phyloP scores from a whole-genome alignment of 495 filamentous ascomycete species.

The Penicillium arizonense region DNA sequence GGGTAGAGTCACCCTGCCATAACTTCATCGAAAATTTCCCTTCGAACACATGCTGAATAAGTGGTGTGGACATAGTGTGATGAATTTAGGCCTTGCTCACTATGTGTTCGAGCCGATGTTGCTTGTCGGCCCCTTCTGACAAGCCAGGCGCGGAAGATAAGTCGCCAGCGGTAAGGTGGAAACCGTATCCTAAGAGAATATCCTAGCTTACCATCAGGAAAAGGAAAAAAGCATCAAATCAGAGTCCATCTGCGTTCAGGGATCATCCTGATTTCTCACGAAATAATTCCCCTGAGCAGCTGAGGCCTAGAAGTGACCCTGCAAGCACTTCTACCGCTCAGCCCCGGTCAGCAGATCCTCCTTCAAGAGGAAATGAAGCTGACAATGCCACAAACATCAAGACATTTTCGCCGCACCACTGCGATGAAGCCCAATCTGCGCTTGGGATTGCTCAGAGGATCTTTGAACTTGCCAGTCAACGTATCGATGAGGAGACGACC shows the following conservation, averaged over 20 bases:
- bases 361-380: background rate
- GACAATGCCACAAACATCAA: background rate
- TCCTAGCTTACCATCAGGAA: background rate
- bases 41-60: background rate
- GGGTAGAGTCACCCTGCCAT: slow-evolving; percentile 12
- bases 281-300: background rate
- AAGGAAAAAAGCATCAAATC: no score
- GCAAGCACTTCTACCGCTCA: background rate
- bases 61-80: slow-evolving; percentile 20
- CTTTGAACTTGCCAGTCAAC: slow-evolving; percentile 21
- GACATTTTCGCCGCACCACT: slow-evolving; percentile 7
- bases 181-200: background rate
- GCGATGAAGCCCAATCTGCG: slow-evolving; percentile 24
- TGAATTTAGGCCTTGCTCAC: slow-evolving; percentile 27
- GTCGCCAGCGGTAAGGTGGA: slow-evolving; percentile 6
- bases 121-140: slow-evolving; percentile 14
- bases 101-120: slow-evolving; percentile 26
- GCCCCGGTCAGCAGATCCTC: background rate
- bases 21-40: background rate
- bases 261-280: no score
- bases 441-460: slow-evolving; percentile 28
- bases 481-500: slow-evolving; percentile 23
- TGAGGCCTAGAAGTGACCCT: background rate
- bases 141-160: slow-evolving; percentile 1
- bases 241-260: no score